Evolutionary conservation across 1,284 basidiomycete species (phyloP), one percentile per base, ranked within the genome.

Genomic region (Ganoderma leucocontextum): DNA sequence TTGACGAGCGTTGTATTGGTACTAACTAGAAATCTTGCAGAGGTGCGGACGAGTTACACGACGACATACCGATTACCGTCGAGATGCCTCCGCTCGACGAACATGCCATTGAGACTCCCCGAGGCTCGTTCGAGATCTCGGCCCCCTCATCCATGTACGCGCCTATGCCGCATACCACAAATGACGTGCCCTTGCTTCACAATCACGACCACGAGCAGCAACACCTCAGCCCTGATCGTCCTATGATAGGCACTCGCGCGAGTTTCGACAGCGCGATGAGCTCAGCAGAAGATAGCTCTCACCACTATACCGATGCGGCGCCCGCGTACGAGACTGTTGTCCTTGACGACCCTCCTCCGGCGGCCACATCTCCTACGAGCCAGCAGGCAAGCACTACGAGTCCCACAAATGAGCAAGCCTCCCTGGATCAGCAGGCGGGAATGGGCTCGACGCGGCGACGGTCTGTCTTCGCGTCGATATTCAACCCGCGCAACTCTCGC

Each of bases 271-370:
- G 77, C 17, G 61, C 74, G 2, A 71, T 72, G 29, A 74, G 70
- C 63, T 69, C 69, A 2, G 72, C 70, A 33, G 73, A 72, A 17
- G 62, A 66, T 39, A 59, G 63, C 39, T 65, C 69, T 9, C 63
- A 63, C 5, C 66, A 80, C 55, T 82, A 85, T 6, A 79, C 87
- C 68, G 91, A 88, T 35, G 86, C 87, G 55, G 87, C 89, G 10
- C 91, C 91, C 7, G 77, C 90, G 0, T 92, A 93, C 76, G 90
- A 92, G 77, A 86, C 85, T 19, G 79, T 87, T 8, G 79, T 71
- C 7, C 64, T 73, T n/a, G 74, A 73, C n/a, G 72, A 71, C 35
- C 47, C 63, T 38, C 59, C 12, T 49, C 66, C 47, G 49, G 35
- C 53, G 29, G 8, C 55, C 1, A 62, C 60, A 19, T 19, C 70